phyloP scores from a whole-genome alignment of 2,329 filamentous ascomycete genomes.

The Apiospora malaysiana region DNA sequence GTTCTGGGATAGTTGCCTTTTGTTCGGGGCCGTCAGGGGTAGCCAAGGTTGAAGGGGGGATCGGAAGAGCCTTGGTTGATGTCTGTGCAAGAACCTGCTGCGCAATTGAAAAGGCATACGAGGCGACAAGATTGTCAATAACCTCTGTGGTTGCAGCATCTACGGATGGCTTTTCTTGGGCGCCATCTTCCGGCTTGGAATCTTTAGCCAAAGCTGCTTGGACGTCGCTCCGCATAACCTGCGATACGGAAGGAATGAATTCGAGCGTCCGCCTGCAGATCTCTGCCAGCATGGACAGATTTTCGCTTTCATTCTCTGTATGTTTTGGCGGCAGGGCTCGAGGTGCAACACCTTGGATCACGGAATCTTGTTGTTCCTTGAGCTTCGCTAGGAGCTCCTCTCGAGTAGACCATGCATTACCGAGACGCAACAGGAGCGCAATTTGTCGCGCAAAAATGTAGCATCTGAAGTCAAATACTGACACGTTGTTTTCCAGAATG shows the following conservation, averaged over 20 bases:
- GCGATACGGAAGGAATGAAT: slow-evolving; percentile 82
- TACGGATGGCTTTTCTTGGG: slow-evolving; percentile 33
- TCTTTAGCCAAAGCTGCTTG: slow-evolving; percentile 61
- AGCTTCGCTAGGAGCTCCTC: slow-evolving; percentile 68
- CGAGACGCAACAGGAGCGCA: slow-evolving; percentile 78
- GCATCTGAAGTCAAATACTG: slow-evolving; percentile 90
- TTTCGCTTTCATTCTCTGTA: slow-evolving; percentile 68
- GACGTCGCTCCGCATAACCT: slow-evolving; percentile 81
- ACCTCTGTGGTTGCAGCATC: slow-evolving; percentile 54
- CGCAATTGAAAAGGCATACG: slow-evolving; percentile 78
- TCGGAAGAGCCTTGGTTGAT: slow-evolving; percentile 69
- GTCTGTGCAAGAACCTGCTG: slow-evolving; percentile 81
- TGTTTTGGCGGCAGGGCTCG: slow-evolving; percentile 54
- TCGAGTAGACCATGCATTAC: slow-evolving; percentile 71
- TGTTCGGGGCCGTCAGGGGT: slow-evolving; percentile 58
- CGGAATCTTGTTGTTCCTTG: slow-evolving; percentile 65
- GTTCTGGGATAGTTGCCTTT: slow-evolving; percentile 68
- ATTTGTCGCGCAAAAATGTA: slow-evolving; percentile 94
- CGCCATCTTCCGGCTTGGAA: slow-evolving; percentile 44
- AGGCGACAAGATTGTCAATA: slow-evolving; percentile 76
- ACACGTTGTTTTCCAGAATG: slow-evolving; percentile 94
- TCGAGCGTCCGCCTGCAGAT: slow-evolving; percentile 82
- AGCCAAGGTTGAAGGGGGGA: slow-evolving; percentile 63
- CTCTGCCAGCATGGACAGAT: slow-evolving; percentile 81
- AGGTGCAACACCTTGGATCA: slow-evolving; percentile 63